Percentiles rank a stretch among this genome's conserved stretches.
Evolutionary conservation across 257 asterid species (phyloP).

Genomic region (Solanum chmielewskii): DNA sequence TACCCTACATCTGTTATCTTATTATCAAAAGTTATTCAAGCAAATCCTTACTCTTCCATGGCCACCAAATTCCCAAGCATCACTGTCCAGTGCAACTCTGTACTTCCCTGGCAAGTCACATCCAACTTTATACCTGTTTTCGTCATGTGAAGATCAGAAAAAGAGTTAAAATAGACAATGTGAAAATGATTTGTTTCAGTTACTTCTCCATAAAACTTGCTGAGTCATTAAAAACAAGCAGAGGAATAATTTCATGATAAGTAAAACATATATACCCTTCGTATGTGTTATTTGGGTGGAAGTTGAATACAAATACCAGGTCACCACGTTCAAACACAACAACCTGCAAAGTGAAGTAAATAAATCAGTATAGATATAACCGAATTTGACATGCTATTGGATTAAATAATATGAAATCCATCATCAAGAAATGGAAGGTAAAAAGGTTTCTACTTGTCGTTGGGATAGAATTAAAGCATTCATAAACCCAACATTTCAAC

Average conservation of each 20-base stretch:
- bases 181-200: not conserved
- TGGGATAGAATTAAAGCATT: not conserved
- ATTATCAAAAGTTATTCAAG: not conserved
- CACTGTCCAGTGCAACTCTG: constrained; percentile 83
- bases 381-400: not conserved
- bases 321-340: constrained; percentile 92
- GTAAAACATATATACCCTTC: constrained; percentile 49
- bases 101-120: constrained; percentile 95
- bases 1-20: not conserved
- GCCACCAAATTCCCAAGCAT: constrained; percentile 91
- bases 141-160: not conserved
- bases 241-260: not conserved
- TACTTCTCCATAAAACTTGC: not conserved
- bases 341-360: constrained; percentile 41
- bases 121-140: constrained; percentile 84
- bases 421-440: not conserved
- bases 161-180: not conserved
- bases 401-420: not conserved
- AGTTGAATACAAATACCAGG: constrained; percentile 83
- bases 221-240: not conserved
- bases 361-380: not conserved
- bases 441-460: not conserved
- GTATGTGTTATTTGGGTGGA: constrained; percentile 74
- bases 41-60: constrained; percentile 74
- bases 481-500: not conserved